Conservation (phyloP, 2,329 filamentous ascomycete genomes). For the Lecanicillium sp. region DNA sequence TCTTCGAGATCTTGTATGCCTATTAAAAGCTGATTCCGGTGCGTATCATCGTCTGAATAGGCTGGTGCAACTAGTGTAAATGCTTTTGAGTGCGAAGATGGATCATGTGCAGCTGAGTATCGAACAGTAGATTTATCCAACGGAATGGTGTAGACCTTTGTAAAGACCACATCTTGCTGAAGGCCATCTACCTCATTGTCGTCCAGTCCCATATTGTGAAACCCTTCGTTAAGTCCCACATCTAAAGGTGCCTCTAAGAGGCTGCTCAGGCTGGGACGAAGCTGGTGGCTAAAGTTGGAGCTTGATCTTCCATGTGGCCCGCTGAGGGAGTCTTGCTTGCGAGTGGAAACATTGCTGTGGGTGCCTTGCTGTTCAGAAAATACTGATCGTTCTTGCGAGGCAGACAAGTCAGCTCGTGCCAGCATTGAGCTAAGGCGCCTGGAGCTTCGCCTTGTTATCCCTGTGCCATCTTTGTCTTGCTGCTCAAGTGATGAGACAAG, state of each 20-base stretch:
- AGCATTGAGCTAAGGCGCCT: conserved; percentile 87
- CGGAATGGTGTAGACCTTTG: conserved; percentile 60
- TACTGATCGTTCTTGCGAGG: conserved; percentile 71
- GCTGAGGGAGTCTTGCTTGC: conserved; percentile 64
- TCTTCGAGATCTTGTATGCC: conserved; percentile 64
- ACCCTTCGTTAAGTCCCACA: conserved; percentile 60
- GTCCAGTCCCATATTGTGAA: conserved; percentile 64
- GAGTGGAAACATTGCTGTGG: conserved; percentile 34
- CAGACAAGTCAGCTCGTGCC: conserved; percentile 77
- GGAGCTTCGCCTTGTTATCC: conserved; percentile 49
- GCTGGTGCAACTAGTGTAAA: conserved; percentile 58
- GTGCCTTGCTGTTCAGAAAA: conserved; percentile 59
- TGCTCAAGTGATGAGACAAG: conserved; percentile 65
- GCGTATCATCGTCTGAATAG: conserved; percentile 43
- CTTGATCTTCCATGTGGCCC: conserved; percentile 31
- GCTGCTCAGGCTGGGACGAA: conserved; percentile 48
- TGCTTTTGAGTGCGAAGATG: conserved; percentile 49
- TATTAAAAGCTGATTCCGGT: conserved; percentile 50
- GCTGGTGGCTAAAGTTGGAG: conserved; percentile 34
- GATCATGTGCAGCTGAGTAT: conserved; percentile 47
- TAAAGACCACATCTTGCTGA: conserved; percentile 62
- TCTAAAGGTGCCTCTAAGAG: conserved; percentile 63
- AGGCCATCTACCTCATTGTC: conserved; percentile 65
- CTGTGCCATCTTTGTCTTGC: conserved; percentile 46
- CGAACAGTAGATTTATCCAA: conserved; percentile 53